These are phyloP conservation scores for Echites panduratus DNA, from an alignment of 257 asterid genomes.

Conservation along the genomic window DNA sequence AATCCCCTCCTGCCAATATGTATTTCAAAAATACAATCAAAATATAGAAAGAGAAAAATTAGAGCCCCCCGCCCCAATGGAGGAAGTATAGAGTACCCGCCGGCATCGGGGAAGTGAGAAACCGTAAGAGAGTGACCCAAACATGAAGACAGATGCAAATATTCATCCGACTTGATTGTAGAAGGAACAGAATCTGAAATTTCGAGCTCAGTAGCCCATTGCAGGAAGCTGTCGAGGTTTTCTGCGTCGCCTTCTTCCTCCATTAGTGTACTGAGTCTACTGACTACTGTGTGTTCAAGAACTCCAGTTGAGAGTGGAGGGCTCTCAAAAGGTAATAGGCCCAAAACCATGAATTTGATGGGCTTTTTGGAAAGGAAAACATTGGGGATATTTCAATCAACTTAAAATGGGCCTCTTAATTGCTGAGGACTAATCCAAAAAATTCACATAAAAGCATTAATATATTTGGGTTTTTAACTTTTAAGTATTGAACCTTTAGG, in stretches of 20 bases:
- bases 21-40: constrained; percentile 5
- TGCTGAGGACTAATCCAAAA: too few relatives aligned
- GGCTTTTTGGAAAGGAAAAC: not conserved
- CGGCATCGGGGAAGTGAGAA: constrained; percentile 70
- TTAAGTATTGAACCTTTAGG: too few relatives aligned
- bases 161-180: not conserved
- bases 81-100: constrained; percentile 49
- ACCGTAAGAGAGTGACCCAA: constrained; percentile 48
- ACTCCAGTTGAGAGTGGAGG: not conserved
- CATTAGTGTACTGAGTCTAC: not conserved
- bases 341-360: not conserved
- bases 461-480: too few relatives aligned
- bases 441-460: too few relatives aligned
- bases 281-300: not conserved
- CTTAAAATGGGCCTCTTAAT: not conserved
- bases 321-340: not conserved
- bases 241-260: constrained; percentile 32
- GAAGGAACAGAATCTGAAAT: constrained; percentile 46
- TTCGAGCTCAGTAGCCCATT: constrained; percentile 63
- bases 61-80: too few relatives aligned
- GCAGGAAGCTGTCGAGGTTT: constrained; percentile 47
- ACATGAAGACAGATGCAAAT: constrained; percentile 22
- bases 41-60: not conserved
- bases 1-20: constrained; percentile 68
- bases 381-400: not conserved